These are phyloP conservation scores for Dipodascopsis uninucleata DNA, from an alignment of 805 yeast genomes.

Conservation along the genomic window DNA sequence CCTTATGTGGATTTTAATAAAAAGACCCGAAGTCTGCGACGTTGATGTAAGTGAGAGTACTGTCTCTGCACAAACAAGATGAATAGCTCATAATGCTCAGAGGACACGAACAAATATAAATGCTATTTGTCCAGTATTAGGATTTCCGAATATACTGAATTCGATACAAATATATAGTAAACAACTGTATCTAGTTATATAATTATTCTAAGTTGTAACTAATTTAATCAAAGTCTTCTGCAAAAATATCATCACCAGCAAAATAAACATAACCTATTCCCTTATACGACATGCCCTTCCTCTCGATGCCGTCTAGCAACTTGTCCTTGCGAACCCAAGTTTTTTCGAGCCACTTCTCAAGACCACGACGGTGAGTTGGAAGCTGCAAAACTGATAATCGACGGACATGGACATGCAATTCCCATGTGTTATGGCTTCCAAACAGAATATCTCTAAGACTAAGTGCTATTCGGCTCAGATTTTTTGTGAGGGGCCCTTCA, in stretches of 20 bases:
- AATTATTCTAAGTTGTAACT: slow-evolving; percentile 4
- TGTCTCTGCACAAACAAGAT: too few species aligned
- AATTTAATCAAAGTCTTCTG: slow-evolving; percentile 8
- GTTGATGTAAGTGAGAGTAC: too few species aligned
- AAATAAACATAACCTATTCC: slow-evolving; percentile 33
- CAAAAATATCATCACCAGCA: slow-evolving; percentile 33
- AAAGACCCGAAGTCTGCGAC: too few species aligned
- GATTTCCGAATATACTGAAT: too few species aligned
- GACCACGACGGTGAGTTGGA: slow-evolving; percentile 38
- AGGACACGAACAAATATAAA: too few species aligned
- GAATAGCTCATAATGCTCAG: too few species aligned
- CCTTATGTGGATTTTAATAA: too few species aligned
- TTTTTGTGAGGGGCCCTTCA: neutral
- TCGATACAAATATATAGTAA: too few species aligned
- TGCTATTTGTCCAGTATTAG: too few species aligned
- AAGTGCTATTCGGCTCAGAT: slow-evolving; percentile 6
- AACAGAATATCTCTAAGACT: slow-evolving; percentile 29
- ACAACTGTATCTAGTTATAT: too few species aligned
- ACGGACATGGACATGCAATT: slow-evolving; percentile 22
- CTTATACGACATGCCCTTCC: slow-evolving; percentile 44
- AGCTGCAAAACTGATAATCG: slow-evolving; percentile 12
- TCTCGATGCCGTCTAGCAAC: slow-evolving; percentile 47
- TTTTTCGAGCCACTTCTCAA: slow-evolving; percentile 36
- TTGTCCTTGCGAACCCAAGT: slow-evolving; percentile 48
- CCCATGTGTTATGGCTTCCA: slow-evolving; percentile 7